Base-by-base conservation (phyloP, 2,329 filamentous ascomycete genomes). In the Aspergillus niger region DNA sequence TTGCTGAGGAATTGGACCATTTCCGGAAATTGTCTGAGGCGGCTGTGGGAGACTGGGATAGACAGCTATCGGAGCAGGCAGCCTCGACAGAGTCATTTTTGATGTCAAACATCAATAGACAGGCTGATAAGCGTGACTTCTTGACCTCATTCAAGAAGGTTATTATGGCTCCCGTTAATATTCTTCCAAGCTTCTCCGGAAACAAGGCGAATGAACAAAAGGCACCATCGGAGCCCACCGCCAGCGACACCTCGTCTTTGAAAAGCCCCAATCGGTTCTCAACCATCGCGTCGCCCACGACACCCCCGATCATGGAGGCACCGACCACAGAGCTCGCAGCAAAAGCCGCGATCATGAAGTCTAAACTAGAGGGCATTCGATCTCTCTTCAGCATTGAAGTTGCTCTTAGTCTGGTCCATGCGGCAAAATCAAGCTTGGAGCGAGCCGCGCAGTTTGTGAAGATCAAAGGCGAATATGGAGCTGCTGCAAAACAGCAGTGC, bases 101-200 rank as follows among this genome's bases (percentile, higher is more conserved):
- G 79, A 97, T 98, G 94, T 90, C 90, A 24, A 97, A 92, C 73
- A 87, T 98, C 71, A 97, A 94, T 72, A 86, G 95, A 26, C 92
- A 96, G 74, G 95, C 92, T 1, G 95, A 96, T 65, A 99, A 99
- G 79, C 91, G 92, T 67, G 95, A 99, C 74, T 99, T 99, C 70
- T 74, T 99, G 63, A 95, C 89, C 49, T 97, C 93, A 0, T 99
- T 99, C 82, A 97, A 92, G 73, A 98, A 98, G 76, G 95, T 99
- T 8, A 91, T 99, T 65, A 97, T 99, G 93, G 96, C 97, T 88
- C 95, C 95, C 2, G 94, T 99, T 52, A 96, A 91, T 55, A 94
- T 92, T 8, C 81, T 98, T 3, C 91, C 92, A 1, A 88, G 85
- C 50, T 85, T 91, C 64, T 81, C 85, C 5, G 79, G 86, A 81